A percentile compares a stretch with the other conserved stretches of the same genome.
These are phyloP conservation scores for Penicillium sp. DNA, from an alignment of 2,329 filamentous ascomycete species.

Conservation along the genomic window DNA sequence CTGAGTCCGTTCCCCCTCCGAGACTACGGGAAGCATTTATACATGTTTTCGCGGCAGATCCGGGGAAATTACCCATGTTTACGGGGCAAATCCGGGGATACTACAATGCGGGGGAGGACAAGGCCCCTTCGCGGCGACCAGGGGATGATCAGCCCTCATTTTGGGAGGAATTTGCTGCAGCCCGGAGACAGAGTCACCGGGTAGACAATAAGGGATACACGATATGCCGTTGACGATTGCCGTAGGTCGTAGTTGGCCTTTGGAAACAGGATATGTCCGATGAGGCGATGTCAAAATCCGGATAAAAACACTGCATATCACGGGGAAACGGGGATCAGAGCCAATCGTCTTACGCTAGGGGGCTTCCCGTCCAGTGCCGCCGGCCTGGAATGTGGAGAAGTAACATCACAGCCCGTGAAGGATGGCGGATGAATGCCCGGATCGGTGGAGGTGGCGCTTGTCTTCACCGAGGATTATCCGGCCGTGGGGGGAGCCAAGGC, in stretches of 20 bases:
- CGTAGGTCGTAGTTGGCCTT: not conserved
- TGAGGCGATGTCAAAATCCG: not conserved
- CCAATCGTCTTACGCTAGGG: not conserved
- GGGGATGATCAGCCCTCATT: constrained; percentile 8
- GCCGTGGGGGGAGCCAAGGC: not conserved
- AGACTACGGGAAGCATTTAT: not conserved
- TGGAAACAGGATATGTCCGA: not conserved
- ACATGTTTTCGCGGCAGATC: not conserved
- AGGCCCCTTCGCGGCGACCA: constrained; percentile 8
- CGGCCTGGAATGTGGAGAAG: not conserved
- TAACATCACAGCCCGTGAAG: not conserved
- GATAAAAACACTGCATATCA: not conserved
- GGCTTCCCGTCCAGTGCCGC: not conserved
- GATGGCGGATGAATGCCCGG: constrained; percentile 3
- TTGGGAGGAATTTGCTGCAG: not conserved
- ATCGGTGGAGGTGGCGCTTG: not conserved
- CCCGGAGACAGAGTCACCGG: not conserved
- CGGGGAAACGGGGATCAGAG: not conserved
- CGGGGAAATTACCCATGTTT: not conserved
- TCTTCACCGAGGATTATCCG: constrained; percentile 11
- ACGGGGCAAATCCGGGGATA: not conserved
- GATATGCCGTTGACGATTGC: constrained; percentile 2
- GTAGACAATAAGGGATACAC: not conserved
- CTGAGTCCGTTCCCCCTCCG: not conserved
- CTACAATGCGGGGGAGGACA: constrained; percentile 6